phyloP scores from a whole-genome alignment of 257 asterid genomes.

The Jaltomata sinuosa region DNA sequence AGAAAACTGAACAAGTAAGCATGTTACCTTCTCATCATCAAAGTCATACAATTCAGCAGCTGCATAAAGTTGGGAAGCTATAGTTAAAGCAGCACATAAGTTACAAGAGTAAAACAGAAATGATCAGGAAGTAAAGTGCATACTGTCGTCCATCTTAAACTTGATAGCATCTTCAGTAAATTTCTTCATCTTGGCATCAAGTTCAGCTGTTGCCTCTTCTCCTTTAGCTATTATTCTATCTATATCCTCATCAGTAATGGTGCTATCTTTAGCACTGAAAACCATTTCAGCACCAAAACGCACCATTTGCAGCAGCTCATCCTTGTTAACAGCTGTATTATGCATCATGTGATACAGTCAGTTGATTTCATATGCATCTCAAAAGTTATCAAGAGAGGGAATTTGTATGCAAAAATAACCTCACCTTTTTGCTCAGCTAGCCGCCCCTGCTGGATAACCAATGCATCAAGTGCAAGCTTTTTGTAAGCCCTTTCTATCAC shows the following conservation, averaged over 20 bases:
- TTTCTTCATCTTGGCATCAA: conserved; percentile 98
- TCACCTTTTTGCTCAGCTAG: conserved; percentile 7
- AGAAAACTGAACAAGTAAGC: background rate
- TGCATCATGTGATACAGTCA: background rate
- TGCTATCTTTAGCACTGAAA: conserved; percentile 98
- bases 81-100: conserved; percentile 2
- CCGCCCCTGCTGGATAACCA: conserved; percentile 11
- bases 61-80: conserved; percentile 28
- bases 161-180: conserved; percentile 36
- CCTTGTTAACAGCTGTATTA: conserved; percentile 88
- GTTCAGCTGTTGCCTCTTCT: conserved; percentile 58
- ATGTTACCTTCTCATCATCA: conserved; percentile 77
- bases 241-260: conserved; percentile 19
- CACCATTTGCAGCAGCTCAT: conserved; percentile 97
- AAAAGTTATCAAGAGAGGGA: background rate
- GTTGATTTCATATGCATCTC: background rate
- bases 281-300: conserved; percentile 99
- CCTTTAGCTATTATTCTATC: conserved; percentile 6
- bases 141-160: conserved; percentile 32
- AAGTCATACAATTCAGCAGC: conserved; percentile 98
- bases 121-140: conserved; percentile 13
- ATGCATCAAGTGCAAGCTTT: conserved; percentile 72
- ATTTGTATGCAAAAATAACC: background rate
- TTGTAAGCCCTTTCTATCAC: conserved; percentile 99
- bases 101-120: background rate